phyloP scores from a whole-genome alignment of 805 yeast genomes.

The Isabelozyma heimii region DNA sequence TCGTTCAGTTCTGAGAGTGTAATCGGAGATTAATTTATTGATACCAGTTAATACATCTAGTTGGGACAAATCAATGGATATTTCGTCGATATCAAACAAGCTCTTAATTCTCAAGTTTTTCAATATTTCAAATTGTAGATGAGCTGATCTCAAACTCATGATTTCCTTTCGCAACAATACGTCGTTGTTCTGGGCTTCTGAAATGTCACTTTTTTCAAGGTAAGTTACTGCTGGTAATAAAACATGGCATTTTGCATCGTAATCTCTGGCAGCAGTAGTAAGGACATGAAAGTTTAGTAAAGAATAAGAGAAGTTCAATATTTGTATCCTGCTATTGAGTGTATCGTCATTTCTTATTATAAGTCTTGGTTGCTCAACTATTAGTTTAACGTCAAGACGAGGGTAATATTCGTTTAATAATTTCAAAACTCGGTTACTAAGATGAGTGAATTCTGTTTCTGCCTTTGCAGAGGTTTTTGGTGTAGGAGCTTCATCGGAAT shows the following conservation, averaged over 20 bases:
- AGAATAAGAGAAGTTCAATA: slow-evolving; percentile 33
- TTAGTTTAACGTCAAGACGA: slow-evolving; percentile 22
- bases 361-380: slow-evolving; percentile 32
- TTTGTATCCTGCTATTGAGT: slow-evolving; percentile 6
- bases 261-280: slow-evolving; percentile 29
- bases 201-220: slow-evolving; percentile 19
- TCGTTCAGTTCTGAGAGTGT: slow-evolving; percentile 19
- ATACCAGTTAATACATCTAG: slow-evolving; percentile 31
- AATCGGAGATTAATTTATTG: slow-evolving; percentile 22
- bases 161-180: slow-evolving; percentile 17
- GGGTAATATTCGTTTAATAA: slow-evolving; percentile 33
- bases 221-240: slow-evolving; percentile 30
- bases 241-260: slow-evolving; percentile 32
- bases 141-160: slow-evolving; percentile 15
- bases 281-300: slow-evolving; percentile 30
- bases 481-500: slow-evolving; percentile 1
- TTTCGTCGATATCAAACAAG: slow-evolving; percentile 15
- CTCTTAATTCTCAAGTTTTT: slow-evolving; percentile 26
- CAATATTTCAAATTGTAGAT: slow-evolving; percentile 19
- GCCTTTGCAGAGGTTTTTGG: background rate
- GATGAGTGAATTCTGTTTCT: background rate
- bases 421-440: slow-evolving; percentile 12
- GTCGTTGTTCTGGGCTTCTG: background rate
- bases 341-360: slow-evolving; percentile 15
- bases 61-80: slow-evolving; percentile 23